Evolutionary conservation across 2,329 filamentous ascomycete genomes (phyloP).

Genomic region (Penicillium capsulatum): DNA sequence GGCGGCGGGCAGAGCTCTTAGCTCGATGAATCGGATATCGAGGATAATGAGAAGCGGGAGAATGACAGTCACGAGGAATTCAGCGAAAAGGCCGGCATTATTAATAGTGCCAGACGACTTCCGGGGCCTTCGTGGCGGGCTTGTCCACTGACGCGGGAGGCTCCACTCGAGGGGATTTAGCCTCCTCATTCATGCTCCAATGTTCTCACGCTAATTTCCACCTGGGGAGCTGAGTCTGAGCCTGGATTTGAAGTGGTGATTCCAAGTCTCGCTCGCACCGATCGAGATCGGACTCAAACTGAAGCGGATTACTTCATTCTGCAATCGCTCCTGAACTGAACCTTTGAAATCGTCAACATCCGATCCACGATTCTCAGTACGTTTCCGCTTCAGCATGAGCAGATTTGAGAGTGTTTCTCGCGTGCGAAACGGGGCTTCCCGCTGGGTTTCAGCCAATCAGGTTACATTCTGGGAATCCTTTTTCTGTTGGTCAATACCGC

Average conservation of each 20-base stretch:
- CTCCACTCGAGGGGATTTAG: conserved; percentile 4
- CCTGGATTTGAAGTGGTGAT: no score
- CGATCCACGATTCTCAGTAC: no score
- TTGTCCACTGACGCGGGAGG: background rate
- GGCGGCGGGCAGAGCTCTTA: background rate
- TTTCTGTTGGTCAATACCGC: background rate
- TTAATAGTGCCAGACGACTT: conserved; percentile 3
- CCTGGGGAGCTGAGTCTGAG: background rate
- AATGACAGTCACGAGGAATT: background rate
- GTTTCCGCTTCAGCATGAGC: conserved; percentile 10
- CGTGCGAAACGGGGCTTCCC: conserved; percentile 9
- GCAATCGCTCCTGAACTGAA: no score
- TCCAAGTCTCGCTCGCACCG: no score
- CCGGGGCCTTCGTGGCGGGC: no score
- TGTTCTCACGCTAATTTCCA: conserved; percentile 2
- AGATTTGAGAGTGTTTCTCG: conserved; percentile 16
- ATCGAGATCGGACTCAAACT: no score
- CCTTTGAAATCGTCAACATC: no score
- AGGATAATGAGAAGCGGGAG: background rate
- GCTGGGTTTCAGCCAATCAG: conserved; percentile 1
- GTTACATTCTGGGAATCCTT: background rate
- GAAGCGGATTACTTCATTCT: no score
- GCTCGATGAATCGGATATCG: background rate
- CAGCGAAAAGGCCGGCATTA: conserved; percentile 5
- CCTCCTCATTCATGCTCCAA: conserved; percentile 2